These are phyloP conservation scores for Panicum hallii DNA, from an alignment of 202 grass and related monocot species.

Conservation along the genomic window DNA sequence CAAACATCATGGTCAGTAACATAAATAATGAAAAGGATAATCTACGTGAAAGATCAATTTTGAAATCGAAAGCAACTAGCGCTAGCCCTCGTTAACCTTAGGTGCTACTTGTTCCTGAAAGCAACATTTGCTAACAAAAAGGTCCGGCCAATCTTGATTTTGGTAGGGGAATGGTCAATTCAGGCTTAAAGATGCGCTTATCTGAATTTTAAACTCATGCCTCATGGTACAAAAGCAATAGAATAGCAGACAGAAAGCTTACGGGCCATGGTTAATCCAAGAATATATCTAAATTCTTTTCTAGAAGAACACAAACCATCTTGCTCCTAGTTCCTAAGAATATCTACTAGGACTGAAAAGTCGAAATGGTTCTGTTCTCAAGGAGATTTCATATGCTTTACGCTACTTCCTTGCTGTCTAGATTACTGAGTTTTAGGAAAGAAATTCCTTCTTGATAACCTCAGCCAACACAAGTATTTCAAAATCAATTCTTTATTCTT, in stretches of 20 bases:
- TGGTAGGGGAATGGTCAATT: neutral
- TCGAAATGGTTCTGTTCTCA: neutral
- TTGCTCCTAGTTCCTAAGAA: neutral
- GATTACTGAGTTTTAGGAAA: neutral
- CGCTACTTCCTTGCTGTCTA: neutral
- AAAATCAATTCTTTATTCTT: neutral
- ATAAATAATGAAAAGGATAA: slow-evolving; percentile 12
- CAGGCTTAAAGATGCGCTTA: slow-evolving; percentile 17
- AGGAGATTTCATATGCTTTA: neutral
- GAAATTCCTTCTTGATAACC: neutral
- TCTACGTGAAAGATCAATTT: slow-evolving; percentile 5
- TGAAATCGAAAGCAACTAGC: neutral
- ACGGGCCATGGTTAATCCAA: slow-evolving; percentile 30
- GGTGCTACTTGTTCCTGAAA: slow-evolving; percentile 34
- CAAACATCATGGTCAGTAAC: neutral
- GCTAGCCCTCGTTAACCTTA: neutral
- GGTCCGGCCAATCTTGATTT: slow-evolving; percentile 21
- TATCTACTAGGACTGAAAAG: neutral
- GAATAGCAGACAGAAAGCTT: neutral
- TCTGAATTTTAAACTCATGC: neutral
- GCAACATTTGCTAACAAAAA: slow-evolving; percentile 27
- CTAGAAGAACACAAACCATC: slow-evolving; percentile 15
- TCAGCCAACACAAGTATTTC: neutral
- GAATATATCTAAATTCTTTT: slow-evolving; percentile 1
- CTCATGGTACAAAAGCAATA: neutral